Evolutionary conservation across 1,284 basidiomycete genomes (phyloP).

Genomic region (Gomphus bonarii): DNA sequence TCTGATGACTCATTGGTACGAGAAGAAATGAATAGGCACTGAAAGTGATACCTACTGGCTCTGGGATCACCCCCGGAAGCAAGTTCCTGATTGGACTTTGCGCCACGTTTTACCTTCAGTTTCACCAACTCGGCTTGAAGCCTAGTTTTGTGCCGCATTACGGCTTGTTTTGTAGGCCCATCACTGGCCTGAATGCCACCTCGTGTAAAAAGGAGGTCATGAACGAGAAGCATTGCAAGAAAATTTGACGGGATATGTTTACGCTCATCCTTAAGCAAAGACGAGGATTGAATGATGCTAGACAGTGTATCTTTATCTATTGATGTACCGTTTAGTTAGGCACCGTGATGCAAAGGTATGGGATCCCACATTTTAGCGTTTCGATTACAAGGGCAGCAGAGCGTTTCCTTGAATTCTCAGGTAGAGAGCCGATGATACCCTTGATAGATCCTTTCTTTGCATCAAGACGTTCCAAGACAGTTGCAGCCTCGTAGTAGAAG

Average conservation of each 20-base stretch:
- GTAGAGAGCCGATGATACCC: constrained; percentile 59
- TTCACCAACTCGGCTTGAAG: constrained; percentile 77
- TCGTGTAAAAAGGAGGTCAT: constrained; percentile 72
- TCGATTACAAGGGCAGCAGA: constrained; percentile 77
- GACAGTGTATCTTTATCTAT: constrained; percentile 62
- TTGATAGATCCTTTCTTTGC: constrained; percentile 82
- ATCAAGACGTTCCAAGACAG: constrained; percentile 75
- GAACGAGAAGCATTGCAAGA: constrained; percentile 74
- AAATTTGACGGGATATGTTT: constrained; percentile 64
- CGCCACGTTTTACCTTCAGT: constrained; percentile 74
- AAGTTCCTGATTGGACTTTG: constrained; percentile 54
- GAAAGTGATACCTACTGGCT: constrained; percentile 37
- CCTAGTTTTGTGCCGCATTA: constrained; percentile 81
- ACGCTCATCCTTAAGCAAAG: constrained; percentile 64
- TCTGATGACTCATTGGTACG: constrained; percentile 27
- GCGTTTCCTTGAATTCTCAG: constrained; percentile 69
- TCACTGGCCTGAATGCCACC: constrained; percentile 78
- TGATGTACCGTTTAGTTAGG: neutral
- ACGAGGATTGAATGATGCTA: constrained; percentile 52
- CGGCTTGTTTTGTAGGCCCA: constrained; percentile 76
- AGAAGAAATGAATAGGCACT: neutral
- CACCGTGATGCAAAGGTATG: neutral
- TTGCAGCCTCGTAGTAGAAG: constrained; percentile 85
- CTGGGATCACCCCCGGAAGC: constrained; percentile 48
- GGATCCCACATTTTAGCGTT: constrained; percentile 78